phyloP scores from a whole-genome alignment of 2,329 filamentous ascomycete genomes.

The Gaeumannomyces tritici region DNA sequence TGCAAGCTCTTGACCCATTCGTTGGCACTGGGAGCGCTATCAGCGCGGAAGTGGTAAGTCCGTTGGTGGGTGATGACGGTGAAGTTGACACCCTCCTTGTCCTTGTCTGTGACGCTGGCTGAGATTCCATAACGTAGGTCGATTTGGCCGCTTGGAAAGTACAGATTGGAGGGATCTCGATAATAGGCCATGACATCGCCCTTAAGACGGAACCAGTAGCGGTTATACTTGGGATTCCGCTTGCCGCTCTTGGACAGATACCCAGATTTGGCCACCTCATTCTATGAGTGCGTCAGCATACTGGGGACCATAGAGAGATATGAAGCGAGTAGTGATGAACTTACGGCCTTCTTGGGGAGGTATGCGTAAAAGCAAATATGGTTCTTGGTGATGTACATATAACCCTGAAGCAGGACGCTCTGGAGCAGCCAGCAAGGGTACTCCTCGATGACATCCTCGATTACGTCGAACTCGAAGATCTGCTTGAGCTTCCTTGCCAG shows the following conservation, averaged over 20 bases:
- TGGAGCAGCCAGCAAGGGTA: constrained; percentile 92
- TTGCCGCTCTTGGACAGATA: constrained; percentile 82
- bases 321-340: constrained; percentile 17
- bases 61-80: constrained; percentile 73
- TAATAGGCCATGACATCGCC: constrained; percentile 91
- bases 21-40: constrained; percentile 78
- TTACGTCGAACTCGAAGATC: constrained; percentile 73
- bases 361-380: constrained; percentile 98
- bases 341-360: constrained; percentile 80
- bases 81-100: constrained; percentile 70
- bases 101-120: constrained; percentile 66
- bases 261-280: constrained; percentile 73
- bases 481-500: constrained; percentile 67
- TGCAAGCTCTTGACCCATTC: constrained; percentile 96
- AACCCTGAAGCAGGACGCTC: constrained; percentile 84
- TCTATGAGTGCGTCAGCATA: constrained; percentile 28
- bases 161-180: constrained; percentile 70
- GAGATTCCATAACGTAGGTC: constrained; percentile 88
- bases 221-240: constrained; percentile 76
- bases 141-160: constrained; percentile 86
- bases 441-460: constrained; percentile 82
- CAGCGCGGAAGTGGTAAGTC: constrained; percentile 80
- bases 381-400: constrained; percentile 86
- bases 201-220: constrained; percentile 90
- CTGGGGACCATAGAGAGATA: constrained; percentile 2